phyloP scores from a whole-genome alignment of 129 eudicot species.

The Dittrichia graveolens region DNA sequence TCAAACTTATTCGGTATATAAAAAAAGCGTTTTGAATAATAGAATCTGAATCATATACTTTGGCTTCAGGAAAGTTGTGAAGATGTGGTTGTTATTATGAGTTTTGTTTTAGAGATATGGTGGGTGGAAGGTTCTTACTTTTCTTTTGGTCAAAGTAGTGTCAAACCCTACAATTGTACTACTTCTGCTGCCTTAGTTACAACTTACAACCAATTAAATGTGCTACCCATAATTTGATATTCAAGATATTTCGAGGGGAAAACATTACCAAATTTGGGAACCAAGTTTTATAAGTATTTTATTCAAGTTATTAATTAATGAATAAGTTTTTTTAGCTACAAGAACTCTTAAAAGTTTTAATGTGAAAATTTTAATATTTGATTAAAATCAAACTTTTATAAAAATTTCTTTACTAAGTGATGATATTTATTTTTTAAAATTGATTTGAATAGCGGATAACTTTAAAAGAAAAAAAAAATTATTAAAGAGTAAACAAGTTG shows the following conservation, averaged over 20 bases:
- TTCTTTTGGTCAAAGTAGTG: not conserved
- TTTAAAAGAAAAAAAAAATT: too few species aligned
- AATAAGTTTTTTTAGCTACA: too few species aligned
- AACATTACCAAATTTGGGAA: too few species aligned
- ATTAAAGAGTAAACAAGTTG: too few species aligned
- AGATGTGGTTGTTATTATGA: not conserved
- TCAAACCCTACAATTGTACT: not conserved
- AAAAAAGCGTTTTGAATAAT: not conserved
- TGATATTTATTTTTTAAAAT: too few species aligned
- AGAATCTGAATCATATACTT: constrained; percentile 22
- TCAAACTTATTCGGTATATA: not conserved
- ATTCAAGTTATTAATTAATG: too few species aligned
- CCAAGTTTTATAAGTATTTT: too few species aligned
- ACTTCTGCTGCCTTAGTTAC: constrained; percentile 1
- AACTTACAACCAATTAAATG: constrained; percentile 24
- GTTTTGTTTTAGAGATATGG: constrained; percentile 9
- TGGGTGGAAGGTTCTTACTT: not conserved
- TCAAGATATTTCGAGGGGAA: constrained; percentile 20
- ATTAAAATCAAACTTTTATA: too few species aligned
- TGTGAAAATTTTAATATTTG: too few species aligned
- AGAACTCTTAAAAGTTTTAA: too few species aligned
- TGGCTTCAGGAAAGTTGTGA: not conserved
- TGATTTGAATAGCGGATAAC: too few species aligned
- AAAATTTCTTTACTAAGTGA: too few species aligned
- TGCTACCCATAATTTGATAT: not conserved